Conservation (phyloP, 2,329 filamentous ascomycete genomes). For the Epichloe amarillans region DNA sequence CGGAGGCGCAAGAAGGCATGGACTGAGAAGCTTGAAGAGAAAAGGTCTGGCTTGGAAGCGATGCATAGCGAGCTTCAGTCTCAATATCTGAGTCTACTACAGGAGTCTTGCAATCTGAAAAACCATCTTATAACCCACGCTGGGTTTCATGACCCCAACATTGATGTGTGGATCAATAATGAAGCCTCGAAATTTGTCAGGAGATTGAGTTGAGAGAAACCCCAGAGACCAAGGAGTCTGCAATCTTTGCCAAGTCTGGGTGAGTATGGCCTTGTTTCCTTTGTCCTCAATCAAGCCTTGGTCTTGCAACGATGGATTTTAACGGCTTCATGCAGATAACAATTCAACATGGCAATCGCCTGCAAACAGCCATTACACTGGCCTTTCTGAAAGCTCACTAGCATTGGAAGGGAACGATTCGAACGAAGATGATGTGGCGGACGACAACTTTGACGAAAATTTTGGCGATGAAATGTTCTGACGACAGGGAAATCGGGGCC, state of each 20-base stretch:
- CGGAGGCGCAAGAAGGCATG: constrained; percentile 51
- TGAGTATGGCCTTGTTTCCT: neutral
- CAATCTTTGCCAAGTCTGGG: constrained; percentile 1
- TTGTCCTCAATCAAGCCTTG: neutral
- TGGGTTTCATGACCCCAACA: constrained; percentile 37
- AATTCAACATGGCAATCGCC: neutral
- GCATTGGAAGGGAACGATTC: neutral
- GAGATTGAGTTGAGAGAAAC: neutral
- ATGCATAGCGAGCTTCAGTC: constrained; percentile 29
- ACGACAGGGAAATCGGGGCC: neutral
- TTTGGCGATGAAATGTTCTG: neutral
- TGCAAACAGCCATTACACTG: neutral
- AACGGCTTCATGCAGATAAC: neutral
- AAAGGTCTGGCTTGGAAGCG: constrained; percentile 29
- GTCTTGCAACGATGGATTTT: neutral
- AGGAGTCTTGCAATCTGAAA: constrained; percentile 34
- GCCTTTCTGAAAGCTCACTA: neutral
- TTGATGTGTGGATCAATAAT: constrained; percentile 38
- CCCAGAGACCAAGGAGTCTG: neutral
- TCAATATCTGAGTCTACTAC: constrained; percentile 28
- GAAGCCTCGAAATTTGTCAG: constrained; percentile 36
- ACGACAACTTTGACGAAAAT: neutral
- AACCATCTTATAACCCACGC: constrained; percentile 39
- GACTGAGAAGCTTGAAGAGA: constrained; percentile 35
- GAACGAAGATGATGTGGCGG: neutral